Conservation (phyloP, 306 rosid genomes). For the Quercus engelmannii region DNA sequence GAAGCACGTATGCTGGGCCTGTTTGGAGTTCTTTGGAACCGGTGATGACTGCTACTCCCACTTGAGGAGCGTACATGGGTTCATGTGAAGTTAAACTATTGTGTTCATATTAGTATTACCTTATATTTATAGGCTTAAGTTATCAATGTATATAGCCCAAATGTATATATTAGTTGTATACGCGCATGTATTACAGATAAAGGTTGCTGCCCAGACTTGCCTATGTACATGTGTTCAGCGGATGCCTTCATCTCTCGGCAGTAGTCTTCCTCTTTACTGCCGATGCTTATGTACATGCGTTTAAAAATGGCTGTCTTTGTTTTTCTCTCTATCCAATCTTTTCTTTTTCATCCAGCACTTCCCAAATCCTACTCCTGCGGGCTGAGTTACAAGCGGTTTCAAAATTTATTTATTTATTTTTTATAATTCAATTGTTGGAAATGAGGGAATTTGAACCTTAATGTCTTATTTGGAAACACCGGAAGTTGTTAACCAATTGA, state of each 20-base stretch:
- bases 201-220: neutral
- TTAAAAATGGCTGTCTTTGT: neutral
- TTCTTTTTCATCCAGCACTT: too few relatives aligned
- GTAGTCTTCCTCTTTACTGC: neutral
- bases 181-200: neutral
- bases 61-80: slow-evolving; percentile 58
- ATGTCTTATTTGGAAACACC: too few relatives aligned
- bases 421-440: too few relatives aligned
- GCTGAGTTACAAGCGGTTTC: too few relatives aligned
- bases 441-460: too few relatives aligned
- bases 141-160: neutral
- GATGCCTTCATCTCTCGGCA: neutral
- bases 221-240: neutral
- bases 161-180: neutral
- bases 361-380: too few relatives aligned
- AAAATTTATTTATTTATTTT: too few relatives aligned
- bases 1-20: slow-evolving; percentile 89
- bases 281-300: neutral
- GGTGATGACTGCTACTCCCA: slow-evolving; percentile 77
- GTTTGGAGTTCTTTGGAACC: slow-evolving; percentile 51
- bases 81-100: slow-evolving; percentile 32
- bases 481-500: too few relatives aligned
- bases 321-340: neutral
- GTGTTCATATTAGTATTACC: neutral
- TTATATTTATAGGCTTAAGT: neutral